A percentile compares a stretch with the other conserved stretches of the same genome.
These are phyloP conservation scores for Ganoderma leucocontextum DNA, from an alignment of 1,284 basidiomycete species.

Conservation along the genomic window DNA sequence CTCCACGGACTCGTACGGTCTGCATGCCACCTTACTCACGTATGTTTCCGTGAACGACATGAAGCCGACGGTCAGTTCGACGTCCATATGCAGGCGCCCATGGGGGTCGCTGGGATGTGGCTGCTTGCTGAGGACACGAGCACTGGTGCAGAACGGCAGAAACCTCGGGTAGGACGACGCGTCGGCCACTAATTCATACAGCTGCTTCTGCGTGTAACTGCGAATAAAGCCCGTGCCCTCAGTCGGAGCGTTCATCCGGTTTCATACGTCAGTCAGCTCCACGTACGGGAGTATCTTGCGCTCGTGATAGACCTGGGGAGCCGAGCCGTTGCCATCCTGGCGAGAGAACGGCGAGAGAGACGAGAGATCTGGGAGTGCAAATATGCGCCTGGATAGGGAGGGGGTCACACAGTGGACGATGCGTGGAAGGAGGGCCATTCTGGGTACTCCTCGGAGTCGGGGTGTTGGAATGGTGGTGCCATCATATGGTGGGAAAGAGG, in stretches of 20 bases:
- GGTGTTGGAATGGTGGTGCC: too few species aligned
- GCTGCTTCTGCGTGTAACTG: conserved; percentile 77
- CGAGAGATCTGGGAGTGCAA: conserved; percentile 51
- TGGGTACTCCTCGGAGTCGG: not conserved
- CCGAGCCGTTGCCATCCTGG: conserved; percentile 35
- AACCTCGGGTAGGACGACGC: conserved; percentile 88
- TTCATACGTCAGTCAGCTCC: conserved; percentile 17
- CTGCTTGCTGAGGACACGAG: conserved; percentile 66
- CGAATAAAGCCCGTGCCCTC: conserved; percentile 24
- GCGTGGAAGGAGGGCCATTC: conserved; percentile 34
- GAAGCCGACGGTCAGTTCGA: conserved; percentile 91
- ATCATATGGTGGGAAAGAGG: not conserved
- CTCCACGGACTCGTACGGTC: conserved; percentile 79
- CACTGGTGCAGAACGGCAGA: conserved; percentile 88
- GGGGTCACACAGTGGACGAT: conserved; percentile 21
- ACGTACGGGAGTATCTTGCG: conserved; percentile 83
- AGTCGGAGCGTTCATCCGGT: conserved; percentile 10
- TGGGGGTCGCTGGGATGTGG: conserved; percentile 35
- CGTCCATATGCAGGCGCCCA: conserved; percentile 61
- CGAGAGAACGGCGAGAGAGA: conserved; percentile 49
- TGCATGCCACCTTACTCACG: conserved; percentile 84
- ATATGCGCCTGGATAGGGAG: conserved; percentile 42
- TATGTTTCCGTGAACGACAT: conserved; percentile 90
- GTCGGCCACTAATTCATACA: conserved; percentile 90
- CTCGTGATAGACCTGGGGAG: conserved; percentile 61